A percentile compares a stretch with the other conserved stretches of the same genome.
These are phyloP conservation scores for Boletus coccyginus DNA, from an alignment of 768 basidiomycete genomes.

Conservation along the genomic window DNA sequence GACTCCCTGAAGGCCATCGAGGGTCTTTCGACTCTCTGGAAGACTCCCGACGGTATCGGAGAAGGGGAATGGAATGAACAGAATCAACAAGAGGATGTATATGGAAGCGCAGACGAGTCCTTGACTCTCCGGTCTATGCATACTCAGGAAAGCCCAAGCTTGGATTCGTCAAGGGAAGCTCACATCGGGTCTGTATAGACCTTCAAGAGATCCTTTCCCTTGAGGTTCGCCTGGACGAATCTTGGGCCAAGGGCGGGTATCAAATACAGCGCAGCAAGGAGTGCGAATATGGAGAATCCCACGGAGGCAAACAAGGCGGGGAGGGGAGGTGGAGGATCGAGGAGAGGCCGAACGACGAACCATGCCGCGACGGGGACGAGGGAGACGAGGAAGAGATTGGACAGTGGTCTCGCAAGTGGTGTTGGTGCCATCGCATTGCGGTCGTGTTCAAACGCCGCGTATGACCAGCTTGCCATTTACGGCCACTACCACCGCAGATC, in stretches of 20 bases:
- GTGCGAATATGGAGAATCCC: constrained; percentile 83
- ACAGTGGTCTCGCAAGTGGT: constrained; percentile 46
- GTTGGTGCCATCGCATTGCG: constrained; percentile 21
- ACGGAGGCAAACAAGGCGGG: constrained; percentile 75
- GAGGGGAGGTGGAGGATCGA: constrained; percentile 65
- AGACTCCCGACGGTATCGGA: constrained; percentile 61
- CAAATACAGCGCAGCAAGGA: constrained; percentile 70
- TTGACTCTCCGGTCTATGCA: constrained; percentile 85
- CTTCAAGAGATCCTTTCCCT: constrained; percentile 87
- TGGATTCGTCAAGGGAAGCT: constrained; percentile 22
- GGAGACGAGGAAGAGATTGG: constrained; percentile 50
- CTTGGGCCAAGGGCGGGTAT: constrained; percentile 81
- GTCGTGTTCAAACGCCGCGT: neutral
- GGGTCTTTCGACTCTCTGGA: constrained; percentile 38
- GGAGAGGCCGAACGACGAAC: constrained; percentile 70
- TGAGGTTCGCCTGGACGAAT: constrained; percentile 79
- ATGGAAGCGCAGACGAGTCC: constrained; percentile 88
- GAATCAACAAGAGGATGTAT: constrained; percentile 81
- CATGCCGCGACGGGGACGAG: constrained; percentile 68
- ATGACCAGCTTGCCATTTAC: constrained; percentile 14
- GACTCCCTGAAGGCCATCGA: constrained; percentile 45
- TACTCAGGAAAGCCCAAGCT: neutral
- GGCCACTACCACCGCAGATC: constrained; percentile 1
- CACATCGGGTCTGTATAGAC: constrained; percentile 70
- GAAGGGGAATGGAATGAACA: constrained; percentile 96